Evolutionary conservation across 2,329 filamentous ascomycete genomes (phyloP).

Genomic region (Fusarium sp.): DNA sequence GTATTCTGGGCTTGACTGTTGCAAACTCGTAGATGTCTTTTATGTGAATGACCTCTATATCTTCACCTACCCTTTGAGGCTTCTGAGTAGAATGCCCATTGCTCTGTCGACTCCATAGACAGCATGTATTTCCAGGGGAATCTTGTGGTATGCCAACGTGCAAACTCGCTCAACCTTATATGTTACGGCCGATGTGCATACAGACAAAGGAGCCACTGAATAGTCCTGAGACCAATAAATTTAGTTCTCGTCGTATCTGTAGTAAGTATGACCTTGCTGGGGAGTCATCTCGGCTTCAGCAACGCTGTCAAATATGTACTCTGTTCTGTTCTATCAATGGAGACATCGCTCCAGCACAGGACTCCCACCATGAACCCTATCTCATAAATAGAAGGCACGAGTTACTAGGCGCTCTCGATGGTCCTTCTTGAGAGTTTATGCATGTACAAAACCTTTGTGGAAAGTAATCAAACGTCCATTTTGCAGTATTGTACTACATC

Average conservation of each 20-base stretch:
- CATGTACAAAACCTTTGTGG: conserved; percentile 1
- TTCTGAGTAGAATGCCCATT: neutral
- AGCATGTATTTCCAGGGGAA: conserved; percentile 62
- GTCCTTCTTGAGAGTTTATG: conserved; percentile 66
- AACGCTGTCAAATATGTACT: conserved; percentile 54
- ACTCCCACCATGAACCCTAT: conserved; percentile 66
- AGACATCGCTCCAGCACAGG: conserved; percentile 62
- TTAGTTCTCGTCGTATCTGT: conserved; percentile 66
- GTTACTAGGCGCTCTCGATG: too few species aligned
- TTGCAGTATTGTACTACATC: conserved; percentile 66
- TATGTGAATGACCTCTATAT: conserved; percentile 61
- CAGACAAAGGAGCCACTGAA: conserved; percentile 26
- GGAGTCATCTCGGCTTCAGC: conserved; percentile 58
- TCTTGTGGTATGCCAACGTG: conserved; percentile 58
- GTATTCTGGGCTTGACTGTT: conserved; percentile 14
- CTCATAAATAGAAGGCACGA: too few species aligned
- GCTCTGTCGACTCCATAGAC: conserved; percentile 53
- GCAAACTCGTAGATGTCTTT: conserved; percentile 47
- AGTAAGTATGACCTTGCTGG: conserved; percentile 63
- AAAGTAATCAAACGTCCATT: neutral
- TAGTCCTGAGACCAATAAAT: conserved; percentile 56
- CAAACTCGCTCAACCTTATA: conserved; percentile 55
- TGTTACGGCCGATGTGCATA: neutral
- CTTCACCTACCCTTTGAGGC: conserved; percentile 57
- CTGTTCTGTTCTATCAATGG: conserved; percentile 62